These are phyloP conservation scores for Kodamaea sp. DNA, from an alignment of 1,139 yeast genomes.

Conservation along the genomic window DNA sequence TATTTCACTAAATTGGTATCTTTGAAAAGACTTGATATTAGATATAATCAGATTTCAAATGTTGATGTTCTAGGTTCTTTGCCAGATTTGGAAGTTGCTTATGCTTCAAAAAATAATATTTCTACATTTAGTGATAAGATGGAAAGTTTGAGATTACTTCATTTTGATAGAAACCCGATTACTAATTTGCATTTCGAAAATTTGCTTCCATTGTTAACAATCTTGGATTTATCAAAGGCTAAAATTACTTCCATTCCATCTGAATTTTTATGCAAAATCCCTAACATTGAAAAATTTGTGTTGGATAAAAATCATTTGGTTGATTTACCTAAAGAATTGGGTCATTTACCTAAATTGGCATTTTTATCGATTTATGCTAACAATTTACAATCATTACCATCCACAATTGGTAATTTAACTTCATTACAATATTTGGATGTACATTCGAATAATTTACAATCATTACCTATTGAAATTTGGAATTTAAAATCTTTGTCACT, in stretches of 20 bases:
- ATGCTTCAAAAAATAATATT: constrained; percentile 74
- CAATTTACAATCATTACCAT: constrained; percentile 71
- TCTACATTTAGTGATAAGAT: constrained; percentile 65
- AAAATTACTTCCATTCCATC: constrained; percentile 72
- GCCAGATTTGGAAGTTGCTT: constrained; percentile 66
- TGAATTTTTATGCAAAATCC: constrained; percentile 57
- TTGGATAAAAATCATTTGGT: constrained; percentile 83
- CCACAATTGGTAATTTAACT: constrained; percentile 56
- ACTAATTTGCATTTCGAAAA: constrained; percentile 65
- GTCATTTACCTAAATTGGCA: constrained; percentile 53
- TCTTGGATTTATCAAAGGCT: constrained; percentile 76
- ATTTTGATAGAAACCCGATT: constrained; percentile 67
- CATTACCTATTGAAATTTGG: constrained; percentile 69
- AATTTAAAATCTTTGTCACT: constrained; percentile 51
- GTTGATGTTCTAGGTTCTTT: constrained; percentile 63
- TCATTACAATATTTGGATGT: constrained; percentile 70
- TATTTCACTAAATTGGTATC: constrained; percentile 50
- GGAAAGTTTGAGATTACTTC: constrained; percentile 50
- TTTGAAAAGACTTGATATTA: constrained; percentile 72
- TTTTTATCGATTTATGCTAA: constrained; percentile 72
- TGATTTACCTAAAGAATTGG: constrained; percentile 68
- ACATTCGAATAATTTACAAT: constrained; percentile 79
- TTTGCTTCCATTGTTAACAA: constrained; percentile 59
- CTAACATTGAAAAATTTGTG: constrained; percentile 68
- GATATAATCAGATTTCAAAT: constrained; percentile 67